A percentile compares a stretch with the other conserved stretches of the same genome.
Evolutionary conservation across 345 rosid species (phyloP).

Genomic region (Cardamine resedifolia): DNA sequence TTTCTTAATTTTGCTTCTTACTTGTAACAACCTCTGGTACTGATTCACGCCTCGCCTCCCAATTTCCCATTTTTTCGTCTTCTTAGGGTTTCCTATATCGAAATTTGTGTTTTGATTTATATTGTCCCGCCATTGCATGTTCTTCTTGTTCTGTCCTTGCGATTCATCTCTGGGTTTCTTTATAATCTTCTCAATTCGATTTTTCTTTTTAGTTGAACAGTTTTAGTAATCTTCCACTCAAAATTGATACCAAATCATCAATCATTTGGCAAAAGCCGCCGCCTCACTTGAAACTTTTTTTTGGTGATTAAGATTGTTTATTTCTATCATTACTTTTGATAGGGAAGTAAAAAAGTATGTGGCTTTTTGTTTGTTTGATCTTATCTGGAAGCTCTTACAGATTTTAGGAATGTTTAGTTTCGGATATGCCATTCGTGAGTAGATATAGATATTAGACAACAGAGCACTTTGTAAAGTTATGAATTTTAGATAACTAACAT

Average conservation of each 20-base stretch:
- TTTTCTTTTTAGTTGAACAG: background rate
- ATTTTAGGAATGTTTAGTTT: background rate
- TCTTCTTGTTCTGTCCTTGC: background rate
- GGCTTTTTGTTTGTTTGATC: slow-evolving; percentile 4
- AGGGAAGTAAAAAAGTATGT: background rate
- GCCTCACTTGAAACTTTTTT: background rate
- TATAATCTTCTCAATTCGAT: background rate
- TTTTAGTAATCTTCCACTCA: background rate
- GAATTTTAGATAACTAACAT: background rate
- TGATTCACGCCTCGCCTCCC: slow-evolving; percentile 4
- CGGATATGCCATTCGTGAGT: background rate
- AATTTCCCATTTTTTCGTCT: background rate
- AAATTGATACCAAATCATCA: slow-evolving; percentile 10
- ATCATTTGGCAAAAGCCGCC: background rate
- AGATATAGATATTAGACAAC: background rate
- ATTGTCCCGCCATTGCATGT: slow-evolving; percentile 31
- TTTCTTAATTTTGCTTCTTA: slow-evolving; percentile 9
- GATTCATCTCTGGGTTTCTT: slow-evolving; percentile 4
- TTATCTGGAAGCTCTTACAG: background rate
- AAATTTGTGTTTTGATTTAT: slow-evolving; percentile 8
- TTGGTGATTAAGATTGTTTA: slow-evolving; percentile 1
- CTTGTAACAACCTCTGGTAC: background rate
- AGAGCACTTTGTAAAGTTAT: background rate
- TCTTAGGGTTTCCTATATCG: background rate
- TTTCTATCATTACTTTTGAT: background rate